These are phyloP conservation scores for Cicer chorassanicum DNA, from an alignment of 306 rosid species.

Conservation along the genomic window DNA sequence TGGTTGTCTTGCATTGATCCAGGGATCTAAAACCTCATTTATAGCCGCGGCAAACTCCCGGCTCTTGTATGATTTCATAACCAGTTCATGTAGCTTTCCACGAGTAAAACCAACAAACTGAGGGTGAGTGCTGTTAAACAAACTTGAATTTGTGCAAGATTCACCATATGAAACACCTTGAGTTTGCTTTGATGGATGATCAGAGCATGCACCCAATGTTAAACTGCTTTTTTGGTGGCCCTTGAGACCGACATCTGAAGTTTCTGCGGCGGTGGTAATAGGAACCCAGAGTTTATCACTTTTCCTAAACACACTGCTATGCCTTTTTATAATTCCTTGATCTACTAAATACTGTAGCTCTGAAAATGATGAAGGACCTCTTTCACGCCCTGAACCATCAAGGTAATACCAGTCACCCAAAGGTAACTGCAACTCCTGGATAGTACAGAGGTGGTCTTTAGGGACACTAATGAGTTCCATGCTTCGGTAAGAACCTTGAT, in stretches of 20 bases:
- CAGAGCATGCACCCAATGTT: conserved; percentile 53
- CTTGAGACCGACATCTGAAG: conserved; percentile 50
- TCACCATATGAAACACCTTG: conserved; percentile 46
- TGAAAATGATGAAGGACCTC: conserved; percentile 82
- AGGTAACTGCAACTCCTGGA: conserved; percentile 76
- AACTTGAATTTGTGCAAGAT: conserved; percentile 38
- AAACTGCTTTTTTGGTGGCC: conserved; percentile 53
- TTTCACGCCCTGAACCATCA: conserved; percentile 98
- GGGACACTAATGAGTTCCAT: conserved; percentile 54
- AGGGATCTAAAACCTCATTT: conserved; percentile 95
- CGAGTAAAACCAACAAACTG: conserved; percentile 90
- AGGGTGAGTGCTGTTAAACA: conserved; percentile 68
- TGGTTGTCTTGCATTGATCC: conserved; percentile 95
- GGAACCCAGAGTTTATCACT: conserved; percentile 94
- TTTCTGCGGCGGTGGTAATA: conserved; percentile 69
- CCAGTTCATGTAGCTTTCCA: conserved; percentile 91
- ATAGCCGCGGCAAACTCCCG: conserved; percentile 96
- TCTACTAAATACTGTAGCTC: conserved; percentile 86
- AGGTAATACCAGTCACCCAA: conserved; percentile 95
- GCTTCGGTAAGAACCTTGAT: conserved; percentile 59
- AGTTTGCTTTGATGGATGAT: conserved; percentile 46
- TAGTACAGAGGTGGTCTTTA: conserved; percentile 72
- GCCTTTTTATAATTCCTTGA: conserved; percentile 68
- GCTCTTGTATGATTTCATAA: conserved; percentile 91
- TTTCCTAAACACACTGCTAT: conserved; percentile 85